Percentiles rank a stretch among this genome's conserved stretches.
Evolutionary conservation across 2,329 filamentous ascomycete species (phyloP).

Genomic region (Monosporascus sp.): DNA sequence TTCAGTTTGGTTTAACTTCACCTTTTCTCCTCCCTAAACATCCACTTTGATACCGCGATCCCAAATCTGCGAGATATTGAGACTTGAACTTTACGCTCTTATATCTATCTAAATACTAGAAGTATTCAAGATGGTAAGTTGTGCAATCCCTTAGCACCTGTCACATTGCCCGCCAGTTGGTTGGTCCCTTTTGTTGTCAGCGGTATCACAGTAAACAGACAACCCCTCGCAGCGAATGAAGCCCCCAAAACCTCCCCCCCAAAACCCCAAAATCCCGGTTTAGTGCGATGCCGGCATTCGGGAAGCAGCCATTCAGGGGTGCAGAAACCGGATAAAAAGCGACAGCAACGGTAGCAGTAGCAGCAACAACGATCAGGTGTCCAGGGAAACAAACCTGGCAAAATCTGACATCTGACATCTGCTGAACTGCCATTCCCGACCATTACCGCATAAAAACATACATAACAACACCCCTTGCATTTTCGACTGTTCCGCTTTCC

Average conservation of each 20-base stretch:
- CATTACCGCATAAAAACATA: not conserved
- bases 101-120: not conserved
- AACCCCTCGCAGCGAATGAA: not conserved
- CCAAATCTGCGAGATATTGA: not conserved
- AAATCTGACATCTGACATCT: not conserved
- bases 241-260: not conserved
- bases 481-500: not conserved
- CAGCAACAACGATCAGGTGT: not conserved
- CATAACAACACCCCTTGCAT: not conserved
- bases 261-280: constrained; percentile 16
- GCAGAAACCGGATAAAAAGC: not conserved
- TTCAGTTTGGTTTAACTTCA: not conserved
- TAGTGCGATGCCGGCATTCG: constrained; percentile 19
- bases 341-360: not conserved
- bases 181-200: not conserved
- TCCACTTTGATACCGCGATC: not conserved
- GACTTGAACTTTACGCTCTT: not conserved
- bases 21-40: not conserved
- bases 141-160: not conserved
- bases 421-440: not conserved
- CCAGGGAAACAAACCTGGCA: not conserved
- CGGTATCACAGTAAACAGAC: not conserved
- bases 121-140: not conserved
- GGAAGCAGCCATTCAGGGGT: constrained; percentile 17
- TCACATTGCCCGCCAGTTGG: not conserved